phyloP scores from a whole-genome alignment of 1,284 basidiomycete species.

The Marasmius oreades region DNA sequence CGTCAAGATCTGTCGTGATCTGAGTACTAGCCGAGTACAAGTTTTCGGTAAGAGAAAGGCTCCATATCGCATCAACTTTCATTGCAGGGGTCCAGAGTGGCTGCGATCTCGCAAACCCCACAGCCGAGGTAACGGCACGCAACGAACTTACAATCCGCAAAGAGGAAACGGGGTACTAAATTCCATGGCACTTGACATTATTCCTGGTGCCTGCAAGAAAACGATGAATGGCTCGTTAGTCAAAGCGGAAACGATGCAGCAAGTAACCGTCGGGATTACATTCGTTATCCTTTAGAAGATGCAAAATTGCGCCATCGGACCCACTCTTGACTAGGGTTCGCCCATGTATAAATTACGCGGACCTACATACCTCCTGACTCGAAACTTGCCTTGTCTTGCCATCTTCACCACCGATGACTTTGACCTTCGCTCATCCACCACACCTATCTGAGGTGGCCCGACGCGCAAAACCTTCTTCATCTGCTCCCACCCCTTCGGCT shows the following conservation, averaged over 20 bases:
- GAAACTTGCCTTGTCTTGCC: background rate
- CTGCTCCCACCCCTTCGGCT: conserved; percentile 2
- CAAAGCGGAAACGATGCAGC: too few species aligned
- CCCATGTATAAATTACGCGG: background rate
- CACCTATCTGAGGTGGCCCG: conserved; percentile 21
- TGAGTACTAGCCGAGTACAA: too few species aligned
- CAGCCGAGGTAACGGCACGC: too few species aligned
- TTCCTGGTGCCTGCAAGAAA: too few species aligned
- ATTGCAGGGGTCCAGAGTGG: background rate
- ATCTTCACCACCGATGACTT: conserved; percentile 24
- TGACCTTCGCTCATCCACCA: conserved; percentile 28
- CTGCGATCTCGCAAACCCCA: too few species aligned
- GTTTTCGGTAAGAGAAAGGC: background rate
- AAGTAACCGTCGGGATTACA: background rate
- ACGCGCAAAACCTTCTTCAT: background rate
- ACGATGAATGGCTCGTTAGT: too few species aligned
- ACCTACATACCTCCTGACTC: background rate
- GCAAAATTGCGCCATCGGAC: conserved; percentile 11
- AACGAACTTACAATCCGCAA: too few species aligned
- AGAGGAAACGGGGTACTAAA: too few species aligned
- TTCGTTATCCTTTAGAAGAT: background rate
- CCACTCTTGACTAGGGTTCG: background rate
- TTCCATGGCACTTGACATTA: too few species aligned
- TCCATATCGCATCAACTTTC: background rate
- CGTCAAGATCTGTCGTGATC: too few species aligned